Evolutionary conservation across 164 flowering plant species (phyloP).

Genomic region (Dillenia suffruticosa): DNA sequence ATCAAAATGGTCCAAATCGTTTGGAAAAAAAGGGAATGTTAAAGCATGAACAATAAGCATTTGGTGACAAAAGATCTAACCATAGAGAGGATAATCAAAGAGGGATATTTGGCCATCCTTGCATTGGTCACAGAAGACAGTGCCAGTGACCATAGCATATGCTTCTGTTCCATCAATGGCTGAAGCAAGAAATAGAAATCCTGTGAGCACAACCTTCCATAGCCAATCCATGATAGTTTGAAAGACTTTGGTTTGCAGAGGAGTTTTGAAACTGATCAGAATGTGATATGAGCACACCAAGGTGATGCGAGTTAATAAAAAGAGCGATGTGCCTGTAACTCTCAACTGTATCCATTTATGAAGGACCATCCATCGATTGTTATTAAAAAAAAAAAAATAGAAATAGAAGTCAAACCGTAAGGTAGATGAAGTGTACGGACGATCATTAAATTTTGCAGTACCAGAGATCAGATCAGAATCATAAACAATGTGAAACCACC

Average conservation of each 20-base stretch:
- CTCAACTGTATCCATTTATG: constrained; percentile 54
- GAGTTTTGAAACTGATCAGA: background rate
- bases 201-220: constrained; percentile 23
- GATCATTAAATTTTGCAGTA: too few species aligned
- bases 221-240: constrained; percentile 34
- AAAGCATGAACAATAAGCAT: too few species aligned
- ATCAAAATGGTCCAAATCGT: too few species aligned
- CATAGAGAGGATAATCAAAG: constrained; percentile 77
- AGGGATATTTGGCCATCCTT: constrained; percentile 68
- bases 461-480: too few species aligned
- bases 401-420: too few species aligned
- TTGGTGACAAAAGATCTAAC: constrained; percentile 21
- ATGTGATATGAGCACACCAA: constrained; percentile 5
- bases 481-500: too few species aligned
- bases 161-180: constrained; percentile 43
- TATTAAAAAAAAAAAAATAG: too few species aligned
- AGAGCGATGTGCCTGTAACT: constrained; percentile 15
- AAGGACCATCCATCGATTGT: background rate
- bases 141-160: constrained; percentile 62
- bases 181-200: constrained; percentile 32
- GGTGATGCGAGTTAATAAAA: background rate
- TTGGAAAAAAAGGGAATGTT: too few species aligned
- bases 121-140: constrained; percentile 92
- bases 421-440: too few species aligned
- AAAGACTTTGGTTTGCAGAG: background rate